These are phyloP conservation scores for Fraxinus greggii DNA, from an alignment of 305 asterid species.

Conservation along the genomic window DNA sequence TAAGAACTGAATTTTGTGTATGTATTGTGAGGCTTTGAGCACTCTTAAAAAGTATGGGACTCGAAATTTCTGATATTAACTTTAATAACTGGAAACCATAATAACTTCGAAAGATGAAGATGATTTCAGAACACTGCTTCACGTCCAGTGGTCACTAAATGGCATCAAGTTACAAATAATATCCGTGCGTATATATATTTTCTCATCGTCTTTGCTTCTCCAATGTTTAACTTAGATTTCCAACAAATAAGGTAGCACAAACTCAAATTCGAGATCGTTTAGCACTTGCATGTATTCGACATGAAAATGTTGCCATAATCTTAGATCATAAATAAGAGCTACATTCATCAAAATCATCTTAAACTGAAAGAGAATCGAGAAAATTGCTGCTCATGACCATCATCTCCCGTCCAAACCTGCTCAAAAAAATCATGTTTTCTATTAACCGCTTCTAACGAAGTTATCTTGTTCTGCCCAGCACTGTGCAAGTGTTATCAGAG, in stretches of 20 bases:
- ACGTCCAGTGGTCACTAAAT: background rate
- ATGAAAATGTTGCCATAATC: background rate
- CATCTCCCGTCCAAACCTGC: slow-evolving; percentile 29
- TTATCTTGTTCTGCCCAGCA: background rate
- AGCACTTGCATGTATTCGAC: background rate
- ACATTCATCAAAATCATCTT: background rate
- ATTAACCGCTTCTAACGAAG: background rate
- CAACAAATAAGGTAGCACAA: background rate
- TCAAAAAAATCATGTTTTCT: background rate
- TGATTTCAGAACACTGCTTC: background rate
- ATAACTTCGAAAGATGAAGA: background rate
- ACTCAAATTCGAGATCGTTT: background rate
- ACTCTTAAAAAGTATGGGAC: background rate
- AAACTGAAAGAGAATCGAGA: background rate
- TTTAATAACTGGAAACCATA: background rate
- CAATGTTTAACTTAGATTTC: background rate
- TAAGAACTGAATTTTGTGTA: slow-evolving; percentile 14
- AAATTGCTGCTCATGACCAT: background rate
- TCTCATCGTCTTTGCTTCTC: background rate
- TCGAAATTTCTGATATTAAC: background rate
- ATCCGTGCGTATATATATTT: background rate
- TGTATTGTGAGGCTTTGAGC: background rate
- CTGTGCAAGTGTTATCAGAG: background rate
- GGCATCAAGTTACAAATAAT: background rate
- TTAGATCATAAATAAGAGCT: background rate